Conservation (phyloP, 164 flowering plant species). For the Houttuynia cordata region DNA sequence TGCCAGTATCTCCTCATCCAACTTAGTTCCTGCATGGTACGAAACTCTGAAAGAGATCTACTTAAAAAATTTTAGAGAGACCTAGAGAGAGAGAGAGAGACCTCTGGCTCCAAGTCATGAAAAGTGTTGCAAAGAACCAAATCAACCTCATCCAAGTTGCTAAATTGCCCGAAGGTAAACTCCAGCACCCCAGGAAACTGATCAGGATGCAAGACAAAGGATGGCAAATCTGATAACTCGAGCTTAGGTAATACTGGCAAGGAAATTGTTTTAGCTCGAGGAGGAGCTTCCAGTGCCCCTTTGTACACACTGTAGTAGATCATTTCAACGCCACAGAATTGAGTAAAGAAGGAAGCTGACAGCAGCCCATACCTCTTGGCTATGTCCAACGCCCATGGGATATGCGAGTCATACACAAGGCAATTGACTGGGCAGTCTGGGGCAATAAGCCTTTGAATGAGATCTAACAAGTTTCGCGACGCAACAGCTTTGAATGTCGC, state of each 20-base stretch:
- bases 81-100: neutral
- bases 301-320: neutral
- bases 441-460: too few species aligned
- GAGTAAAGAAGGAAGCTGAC: too few species aligned
- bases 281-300: neutral
- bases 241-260: neutral
- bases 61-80: neutral
- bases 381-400: too few species aligned
- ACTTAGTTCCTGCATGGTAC: neutral
- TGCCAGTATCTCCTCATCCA: too few species aligned
- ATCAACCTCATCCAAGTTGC: slow-evolving; percentile 10
- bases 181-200: slow-evolving; percentile 7
- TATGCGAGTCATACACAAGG: too few species aligned
- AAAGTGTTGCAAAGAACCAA: too few species aligned
- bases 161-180: slow-evolving; percentile 9
- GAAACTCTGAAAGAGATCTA: neutral
- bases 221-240: slow-evolving; percentile 24
- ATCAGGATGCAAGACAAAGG: slow-evolving; percentile 10
- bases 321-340: neutral
- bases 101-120: slow-evolving; percentile 18
- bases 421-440: too few species aligned
- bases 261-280: neutral
- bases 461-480: slow-evolving; percentile 7
- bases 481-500: slow-evolving; percentile 3
- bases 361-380: too few species aligned